phyloP scores from a whole-genome alignment of 2,329 filamentous ascomycete species.

The Seiridium cupressi region DNA sequence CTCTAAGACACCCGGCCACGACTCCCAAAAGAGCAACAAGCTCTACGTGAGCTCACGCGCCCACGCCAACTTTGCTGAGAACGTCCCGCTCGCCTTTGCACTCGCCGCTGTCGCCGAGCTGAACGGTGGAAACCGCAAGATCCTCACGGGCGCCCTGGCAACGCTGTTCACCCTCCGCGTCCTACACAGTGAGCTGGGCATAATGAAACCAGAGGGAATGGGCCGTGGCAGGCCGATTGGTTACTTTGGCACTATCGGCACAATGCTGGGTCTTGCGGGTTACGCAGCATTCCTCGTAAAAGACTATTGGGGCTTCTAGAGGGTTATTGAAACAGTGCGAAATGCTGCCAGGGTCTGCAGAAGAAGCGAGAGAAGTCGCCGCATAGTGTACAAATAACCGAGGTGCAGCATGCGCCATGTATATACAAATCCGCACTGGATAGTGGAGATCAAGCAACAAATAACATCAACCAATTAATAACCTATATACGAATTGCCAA shows the following conservation, averaged over 20 bases:
- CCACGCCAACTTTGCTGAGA: slow-evolving; percentile 29
- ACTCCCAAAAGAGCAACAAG: slow-evolving; percentile 12
- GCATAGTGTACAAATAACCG: no score
- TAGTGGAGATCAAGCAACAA: no score
- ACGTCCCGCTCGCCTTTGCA: slow-evolving; percentile 27
- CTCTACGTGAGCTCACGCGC: slow-evolving; percentile 23
- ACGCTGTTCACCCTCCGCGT: slow-evolving; percentile 25
- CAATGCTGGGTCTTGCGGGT: slow-evolving; percentile 21
- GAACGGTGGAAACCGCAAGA: slow-evolving; percentile 26
- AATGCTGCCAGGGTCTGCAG: neutral
- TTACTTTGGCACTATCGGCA: slow-evolving; percentile 25
- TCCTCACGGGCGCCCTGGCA: slow-evolving; percentile 20
- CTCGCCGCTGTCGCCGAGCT: slow-evolving; percentile 29
- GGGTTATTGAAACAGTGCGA: neutral
- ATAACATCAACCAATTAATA: no score
- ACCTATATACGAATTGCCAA: no score
- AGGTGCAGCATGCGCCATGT: no score
- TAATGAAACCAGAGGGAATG: slow-evolving; percentile 16
- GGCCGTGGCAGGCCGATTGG: slow-evolving; percentile 25
- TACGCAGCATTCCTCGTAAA: slow-evolving; percentile 27
- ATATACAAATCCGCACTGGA: no score
- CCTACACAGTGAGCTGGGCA: slow-evolving; percentile 25
- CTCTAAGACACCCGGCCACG: slow-evolving; percentile 9
- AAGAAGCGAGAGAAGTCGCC: neutral
- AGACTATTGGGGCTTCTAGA: slow-evolving; percentile 14